These are phyloP conservation scores for Cyclostephanos tholiformis DNA, from an alignment of 108 stramenopile species.

Conservation along the genomic window DNA sequence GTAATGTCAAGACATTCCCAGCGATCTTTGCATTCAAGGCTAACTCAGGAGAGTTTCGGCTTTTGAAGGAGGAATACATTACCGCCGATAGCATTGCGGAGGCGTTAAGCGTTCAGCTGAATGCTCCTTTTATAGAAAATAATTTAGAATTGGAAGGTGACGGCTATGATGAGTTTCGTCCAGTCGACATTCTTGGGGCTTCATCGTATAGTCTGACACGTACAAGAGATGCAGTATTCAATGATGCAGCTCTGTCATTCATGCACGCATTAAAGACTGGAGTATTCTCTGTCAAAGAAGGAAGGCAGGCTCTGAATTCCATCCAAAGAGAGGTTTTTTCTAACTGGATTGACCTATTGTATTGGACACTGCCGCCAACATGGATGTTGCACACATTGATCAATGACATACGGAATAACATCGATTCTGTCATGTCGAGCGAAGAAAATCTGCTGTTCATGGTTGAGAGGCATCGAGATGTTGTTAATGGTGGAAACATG, in stretches of 20 bases:
- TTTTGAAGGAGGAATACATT: conserved; percentile 28
- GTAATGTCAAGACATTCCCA: conserved; percentile 63
- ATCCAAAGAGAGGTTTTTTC: conserved; percentile 37
- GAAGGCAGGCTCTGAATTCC: conserved; percentile 28
- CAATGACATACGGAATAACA: conserved; percentile 50
- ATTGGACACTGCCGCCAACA: conserved; percentile 58
- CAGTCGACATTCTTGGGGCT: conserved; percentile 55
- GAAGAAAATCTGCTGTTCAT: conserved; percentile 33
- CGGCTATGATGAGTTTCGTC: conserved; percentile 27
- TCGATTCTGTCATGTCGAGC: conserved; percentile 45
- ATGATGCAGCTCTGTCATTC: conserved; percentile 75
- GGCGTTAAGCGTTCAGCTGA: conserved; percentile 25
- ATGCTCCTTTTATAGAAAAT: conserved; percentile 13
- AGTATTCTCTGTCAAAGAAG: conserved; percentile 27
- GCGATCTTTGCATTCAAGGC: conserved; percentile 52
- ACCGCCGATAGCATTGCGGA: conserved; percentile 28
- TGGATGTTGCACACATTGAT: conserved; percentile 61
- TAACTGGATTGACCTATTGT: conserved; percentile 57
- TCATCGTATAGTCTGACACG: conserved; percentile 46
- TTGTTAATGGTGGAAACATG: conserved; percentile 31
- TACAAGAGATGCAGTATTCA: conserved; percentile 50
- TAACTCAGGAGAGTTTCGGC: conserved; percentile 35
- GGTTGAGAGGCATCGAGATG: conserved; percentile 47
- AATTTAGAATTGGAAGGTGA: conserved; percentile 4
- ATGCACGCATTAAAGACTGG: conserved; percentile 61